Evolutionary conservation across 495 filamentous ascomycete genomes (phyloP).

Genomic region (Talaromyces liani): DNA sequence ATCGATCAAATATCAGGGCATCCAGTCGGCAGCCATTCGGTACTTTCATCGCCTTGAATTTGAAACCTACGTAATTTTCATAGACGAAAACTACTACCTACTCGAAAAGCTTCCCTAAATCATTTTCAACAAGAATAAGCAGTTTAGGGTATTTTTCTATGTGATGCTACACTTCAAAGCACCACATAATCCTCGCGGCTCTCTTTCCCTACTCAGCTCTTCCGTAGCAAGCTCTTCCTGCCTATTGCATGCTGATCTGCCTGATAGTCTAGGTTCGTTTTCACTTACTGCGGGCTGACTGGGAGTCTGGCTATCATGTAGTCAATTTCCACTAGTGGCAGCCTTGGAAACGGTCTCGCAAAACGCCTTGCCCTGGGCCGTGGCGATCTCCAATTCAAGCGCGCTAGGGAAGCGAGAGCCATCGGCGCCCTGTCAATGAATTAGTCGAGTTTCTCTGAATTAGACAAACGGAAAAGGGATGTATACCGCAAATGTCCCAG

Average conservation of each 20-base stretch:
- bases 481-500: constrained; percentile 62
- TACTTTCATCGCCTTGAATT: not conserved
- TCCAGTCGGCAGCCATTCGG: not conserved
- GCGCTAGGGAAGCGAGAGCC: constrained; percentile 73
- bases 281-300: constrained; percentile 13
- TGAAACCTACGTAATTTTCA: not conserved
- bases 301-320: constrained; percentile 52
- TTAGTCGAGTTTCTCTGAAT: not conserved
- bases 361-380: constrained; percentile 76
- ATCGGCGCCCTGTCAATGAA: constrained; percentile 41
- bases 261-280: not conserved
- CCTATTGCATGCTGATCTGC: not conserved
- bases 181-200: not conserved
- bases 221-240: not conserved
- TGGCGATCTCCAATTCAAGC: constrained; percentile 69
- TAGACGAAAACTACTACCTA: not conserved
- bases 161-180: not conserved
- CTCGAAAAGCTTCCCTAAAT: not conserved
- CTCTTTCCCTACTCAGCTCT: not conserved
- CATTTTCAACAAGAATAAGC: not conserved
- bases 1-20: not conserved
- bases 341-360: constrained; percentile 69
- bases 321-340: constrained; percentile 54
- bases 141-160: not conserved
- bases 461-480: not conserved